Conservation (phyloP, 1,284 basidiomycete species). For the Sporisorium iseilematis-ciliati region DNA sequence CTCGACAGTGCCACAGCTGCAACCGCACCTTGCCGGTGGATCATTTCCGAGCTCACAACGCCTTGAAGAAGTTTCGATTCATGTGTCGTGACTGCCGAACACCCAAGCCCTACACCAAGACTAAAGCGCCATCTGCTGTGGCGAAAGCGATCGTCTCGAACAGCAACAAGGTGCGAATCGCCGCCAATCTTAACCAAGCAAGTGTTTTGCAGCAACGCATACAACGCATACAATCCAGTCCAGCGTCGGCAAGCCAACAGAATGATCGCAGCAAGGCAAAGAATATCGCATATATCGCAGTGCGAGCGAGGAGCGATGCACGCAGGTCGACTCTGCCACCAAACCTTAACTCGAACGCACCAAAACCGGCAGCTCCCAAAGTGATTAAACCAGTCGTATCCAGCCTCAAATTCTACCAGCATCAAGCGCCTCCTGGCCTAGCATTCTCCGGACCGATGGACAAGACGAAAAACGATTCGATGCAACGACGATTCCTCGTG, state of each 20-base stretch:
- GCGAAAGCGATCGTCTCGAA: neutral
- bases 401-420: neutral
- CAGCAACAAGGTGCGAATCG: neutral
- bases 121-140: neutral
- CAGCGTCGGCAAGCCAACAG: no score
- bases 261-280: neutral
- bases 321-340: neutral
- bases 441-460: slow-evolving; percentile 16
- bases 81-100: slow-evolving; percentile 2
- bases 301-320: neutral
- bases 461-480: slow-evolving; percentile 2
- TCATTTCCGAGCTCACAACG: neutral
- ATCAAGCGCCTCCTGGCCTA: slow-evolving; percentile 3
- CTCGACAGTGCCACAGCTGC: neutral
- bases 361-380: neutral
- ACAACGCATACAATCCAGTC: no score
- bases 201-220: no score
- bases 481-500: slow-evolving; percentile 18
- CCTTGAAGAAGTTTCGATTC: neutral
- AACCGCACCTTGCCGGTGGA: neutral
- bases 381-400: neutral
- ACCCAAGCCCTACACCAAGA: neutral
- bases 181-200: no score
- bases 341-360: neutral
- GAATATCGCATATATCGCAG: neutral